phyloP scores from a whole-genome alignment of 169 alveolate species.

The Toxoplasma gondii region DNA sequence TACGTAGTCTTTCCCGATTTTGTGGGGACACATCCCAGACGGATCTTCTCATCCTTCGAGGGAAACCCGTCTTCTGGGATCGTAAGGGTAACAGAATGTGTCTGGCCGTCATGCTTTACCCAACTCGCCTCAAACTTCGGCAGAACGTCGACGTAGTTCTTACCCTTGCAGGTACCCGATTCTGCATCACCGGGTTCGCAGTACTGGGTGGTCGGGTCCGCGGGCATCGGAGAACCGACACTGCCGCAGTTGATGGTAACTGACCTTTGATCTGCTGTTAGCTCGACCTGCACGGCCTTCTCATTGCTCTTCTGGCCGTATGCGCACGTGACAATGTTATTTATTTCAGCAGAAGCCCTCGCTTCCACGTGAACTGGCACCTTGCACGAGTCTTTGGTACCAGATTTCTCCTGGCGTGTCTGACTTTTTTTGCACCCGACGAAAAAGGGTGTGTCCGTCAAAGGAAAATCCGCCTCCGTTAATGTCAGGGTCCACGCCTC shows the following conservation, averaged over 20 bases:
- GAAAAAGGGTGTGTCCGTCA: background rate
- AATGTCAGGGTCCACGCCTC: background rate
- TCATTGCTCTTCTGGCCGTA: background rate
- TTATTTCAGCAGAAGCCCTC: background rate
- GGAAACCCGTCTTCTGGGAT: background rate
- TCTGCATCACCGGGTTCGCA: background rate
- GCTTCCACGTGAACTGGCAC: background rate
- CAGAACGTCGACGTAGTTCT: background rate
- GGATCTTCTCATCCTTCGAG: background rate
- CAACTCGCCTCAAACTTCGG: background rate
- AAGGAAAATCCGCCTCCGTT: background rate
- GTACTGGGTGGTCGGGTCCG: background rate
- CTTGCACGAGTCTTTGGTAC: background rate
- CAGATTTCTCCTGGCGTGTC: background rate
- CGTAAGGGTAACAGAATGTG: background rate
- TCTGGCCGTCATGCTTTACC: background rate
- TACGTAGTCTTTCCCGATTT: too few species aligned
- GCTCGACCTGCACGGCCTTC: background rate
- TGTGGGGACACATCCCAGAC: background rate
- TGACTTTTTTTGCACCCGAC: background rate
- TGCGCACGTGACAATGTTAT: background rate
- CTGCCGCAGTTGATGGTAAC: background rate
- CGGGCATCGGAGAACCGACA: background rate
- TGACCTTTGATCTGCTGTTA: background rate
- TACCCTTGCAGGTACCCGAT: too few species aligned